phyloP scores from a whole-genome alignment of 441 rosid species.

The Gossypium laxum region DNA sequence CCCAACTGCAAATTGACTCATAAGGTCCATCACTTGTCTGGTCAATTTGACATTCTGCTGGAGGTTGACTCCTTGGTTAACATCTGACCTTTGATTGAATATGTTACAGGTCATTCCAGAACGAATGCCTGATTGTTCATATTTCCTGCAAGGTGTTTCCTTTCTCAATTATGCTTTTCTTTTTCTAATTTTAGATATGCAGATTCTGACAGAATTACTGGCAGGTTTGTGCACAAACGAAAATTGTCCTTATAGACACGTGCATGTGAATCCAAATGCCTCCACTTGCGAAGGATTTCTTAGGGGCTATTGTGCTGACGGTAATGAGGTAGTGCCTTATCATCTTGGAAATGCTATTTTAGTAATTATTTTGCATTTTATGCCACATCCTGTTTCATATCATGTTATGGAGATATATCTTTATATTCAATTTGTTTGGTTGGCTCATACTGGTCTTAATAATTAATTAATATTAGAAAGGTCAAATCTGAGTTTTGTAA shows the following conservation, averaged over 20 bases:
- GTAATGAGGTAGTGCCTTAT: slow-evolving; percentile 58
- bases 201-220: slow-evolving; percentile 24
- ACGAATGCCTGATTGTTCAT: slow-evolving; percentile 97
- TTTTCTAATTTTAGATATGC: neutral
- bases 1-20: slow-evolving; percentile 85
- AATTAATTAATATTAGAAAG: neutral
- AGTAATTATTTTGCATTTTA: neutral
- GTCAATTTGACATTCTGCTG: slow-evolving; percentile 10
- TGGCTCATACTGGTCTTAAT: neutral
- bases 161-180: slow-evolving; percentile 12
- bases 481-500: neutral
- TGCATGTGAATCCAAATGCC: slow-evolving; percentile 77
- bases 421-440: neutral
- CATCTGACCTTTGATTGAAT: slow-evolving; percentile 15
- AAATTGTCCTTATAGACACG: slow-evolving; percentile 82
- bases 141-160: slow-evolving; percentile 69
- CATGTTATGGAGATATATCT: neutral
- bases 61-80: slow-evolving; percentile 9
- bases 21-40: slow-evolving; percentile 43
- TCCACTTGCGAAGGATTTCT: slow-evolving; percentile 77
- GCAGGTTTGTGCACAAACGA: slow-evolving; percentile 83
- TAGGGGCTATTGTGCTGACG: slow-evolving; percentile 85
- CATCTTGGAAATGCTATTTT: neutral
- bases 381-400: neutral
- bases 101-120: slow-evolving; percentile 84